These are phyloP conservation scores for Spirogloea muscicola DNA, from an alignment of 139 green algal species.

Conservation along the genomic window DNA sequence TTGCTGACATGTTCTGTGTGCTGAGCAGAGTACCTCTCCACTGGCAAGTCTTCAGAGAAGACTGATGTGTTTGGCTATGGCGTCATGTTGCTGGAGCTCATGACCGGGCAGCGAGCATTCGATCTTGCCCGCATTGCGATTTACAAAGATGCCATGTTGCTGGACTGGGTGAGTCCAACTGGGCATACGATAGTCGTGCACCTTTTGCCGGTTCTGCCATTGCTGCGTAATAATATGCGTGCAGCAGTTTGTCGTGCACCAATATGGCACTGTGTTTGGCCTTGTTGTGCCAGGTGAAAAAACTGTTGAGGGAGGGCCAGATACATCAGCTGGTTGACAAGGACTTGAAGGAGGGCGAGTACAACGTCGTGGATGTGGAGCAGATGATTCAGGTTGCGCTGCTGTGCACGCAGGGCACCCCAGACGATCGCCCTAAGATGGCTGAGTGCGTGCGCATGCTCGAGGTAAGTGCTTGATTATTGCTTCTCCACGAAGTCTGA, in stretches of 20 bases:
- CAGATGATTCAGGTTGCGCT: constrained; percentile 29
- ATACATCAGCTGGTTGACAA: not conserved
- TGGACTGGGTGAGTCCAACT: constrained; percentile 9
- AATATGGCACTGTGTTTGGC: not conserved
- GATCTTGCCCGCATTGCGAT: not conserved
- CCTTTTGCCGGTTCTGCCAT: not conserved
- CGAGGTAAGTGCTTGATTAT: no score
- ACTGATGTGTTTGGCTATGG: constrained; percentile 28
- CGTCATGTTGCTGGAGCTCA: constrained; percentile 27
- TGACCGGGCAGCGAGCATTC: constrained; percentile 9
- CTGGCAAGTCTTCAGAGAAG: constrained; percentile 18
- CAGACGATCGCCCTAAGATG: constrained; percentile 12
- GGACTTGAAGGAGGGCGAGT: not conserved
- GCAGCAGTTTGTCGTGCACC: not conserved
- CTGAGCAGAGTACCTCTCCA: constrained; percentile 18
- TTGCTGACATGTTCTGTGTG: not conserved
- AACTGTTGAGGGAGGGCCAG: not conserved
- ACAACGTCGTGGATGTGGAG: constrained; percentile 10
- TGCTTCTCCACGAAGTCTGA: no score
- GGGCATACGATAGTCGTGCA: no score
- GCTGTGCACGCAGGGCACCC: constrained; percentile 4
- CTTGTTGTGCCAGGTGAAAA: not conserved
- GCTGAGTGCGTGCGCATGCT: constrained; percentile 10
- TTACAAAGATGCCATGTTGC: not conserved
- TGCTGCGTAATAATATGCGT: not conserved